Evolutionary conservation across 805 yeast species (phyloP).

Genomic region (Metschnikowia cerradonensis): DNA sequence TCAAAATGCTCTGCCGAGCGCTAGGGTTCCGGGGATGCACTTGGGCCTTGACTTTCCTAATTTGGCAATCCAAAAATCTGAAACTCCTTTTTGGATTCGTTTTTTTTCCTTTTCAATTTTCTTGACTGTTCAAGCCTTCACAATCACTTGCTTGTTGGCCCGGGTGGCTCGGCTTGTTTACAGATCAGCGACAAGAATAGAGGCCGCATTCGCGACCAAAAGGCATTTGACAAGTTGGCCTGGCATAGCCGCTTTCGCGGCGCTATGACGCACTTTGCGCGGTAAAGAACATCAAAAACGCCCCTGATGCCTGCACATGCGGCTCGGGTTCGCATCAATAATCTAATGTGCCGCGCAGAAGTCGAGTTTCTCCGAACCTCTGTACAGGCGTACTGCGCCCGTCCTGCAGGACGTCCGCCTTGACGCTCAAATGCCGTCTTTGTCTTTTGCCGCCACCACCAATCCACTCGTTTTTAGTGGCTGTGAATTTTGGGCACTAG

Average conservation of each 20-base stretch:
- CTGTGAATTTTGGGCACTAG: too few species aligned
- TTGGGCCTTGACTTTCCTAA: too few species aligned
- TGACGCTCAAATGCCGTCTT: slow-evolving; percentile 1
- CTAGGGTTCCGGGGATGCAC: too few species aligned
- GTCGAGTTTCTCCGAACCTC: neutral
- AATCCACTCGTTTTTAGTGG: too few species aligned
- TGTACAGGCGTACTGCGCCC: neutral
- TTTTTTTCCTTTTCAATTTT: too few species aligned
- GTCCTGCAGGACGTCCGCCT: neutral
- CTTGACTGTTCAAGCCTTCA: too few species aligned
- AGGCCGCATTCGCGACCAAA: neutral
- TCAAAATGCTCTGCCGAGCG: neutral
- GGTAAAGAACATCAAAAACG: neutral
- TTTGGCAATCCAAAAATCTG: too few species aligned
- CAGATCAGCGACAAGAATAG: neutral
- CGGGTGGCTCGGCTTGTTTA: neutral
- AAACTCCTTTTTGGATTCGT: too few species aligned
- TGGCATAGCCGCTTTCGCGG: neutral
- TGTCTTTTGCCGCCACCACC: neutral
- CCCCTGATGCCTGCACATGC: slow-evolving; percentile 1
- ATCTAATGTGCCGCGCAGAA: neutral
- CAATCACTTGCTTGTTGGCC: neutral
- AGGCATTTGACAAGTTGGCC: neutral
- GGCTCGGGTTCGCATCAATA: neutral
- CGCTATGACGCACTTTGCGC: neutral